These are phyloP conservation scores for Ceriops zippeliana DNA, from an alignment of 345 rosid species.

Conservation along the genomic window DNA sequence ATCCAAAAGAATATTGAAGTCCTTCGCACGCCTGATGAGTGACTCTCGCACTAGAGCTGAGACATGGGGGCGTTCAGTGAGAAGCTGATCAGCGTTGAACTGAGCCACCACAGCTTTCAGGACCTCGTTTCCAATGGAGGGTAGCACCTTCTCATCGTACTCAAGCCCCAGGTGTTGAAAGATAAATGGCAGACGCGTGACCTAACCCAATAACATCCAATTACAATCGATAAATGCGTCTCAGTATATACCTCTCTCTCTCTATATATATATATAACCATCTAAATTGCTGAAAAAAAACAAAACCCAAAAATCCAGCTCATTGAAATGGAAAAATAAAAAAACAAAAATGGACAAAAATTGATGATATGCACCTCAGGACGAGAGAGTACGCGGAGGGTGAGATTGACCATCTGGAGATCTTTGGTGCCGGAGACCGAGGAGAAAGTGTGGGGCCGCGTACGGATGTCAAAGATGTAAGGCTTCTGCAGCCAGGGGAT, in stretches of 20 bases:
- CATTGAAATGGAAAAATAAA: no score
- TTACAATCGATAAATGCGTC: not conserved
- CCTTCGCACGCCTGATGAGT: constrained; percentile 70
- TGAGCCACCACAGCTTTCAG: constrained; percentile 94
- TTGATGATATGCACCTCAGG: constrained; percentile 49
- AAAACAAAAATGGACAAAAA: no score
- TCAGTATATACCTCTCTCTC: not conserved
- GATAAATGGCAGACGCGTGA: constrained; percentile 58
- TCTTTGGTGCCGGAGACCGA: constrained; percentile 94
- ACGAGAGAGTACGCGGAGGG: constrained; percentile 94
- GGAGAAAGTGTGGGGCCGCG: constrained; percentile 92
- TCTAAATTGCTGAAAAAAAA: not conserved
- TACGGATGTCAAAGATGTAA: constrained; percentile 75
- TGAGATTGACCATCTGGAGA: constrained; percentile 98
- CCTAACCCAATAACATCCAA: constrained; percentile 36
- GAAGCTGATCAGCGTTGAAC: constrained; percentile 98
- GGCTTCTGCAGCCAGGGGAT: constrained; percentile 92
- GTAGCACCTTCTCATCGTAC: constrained; percentile 92
- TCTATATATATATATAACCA: not conserved
- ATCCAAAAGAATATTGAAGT: constrained; percentile 82
- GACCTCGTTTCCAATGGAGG: constrained; percentile 99
- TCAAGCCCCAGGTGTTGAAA: constrained; percentile 87
- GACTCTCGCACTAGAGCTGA: constrained; percentile 79
- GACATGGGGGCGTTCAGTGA: constrained; percentile 93
- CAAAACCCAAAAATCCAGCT: no score